A percentile compares a stretch with the other conserved stretches of the same genome.
Evolutionary conservation across 495 filamentous ascomycete species (phyloP).

Genomic region (Tuber borchii): DNA sequence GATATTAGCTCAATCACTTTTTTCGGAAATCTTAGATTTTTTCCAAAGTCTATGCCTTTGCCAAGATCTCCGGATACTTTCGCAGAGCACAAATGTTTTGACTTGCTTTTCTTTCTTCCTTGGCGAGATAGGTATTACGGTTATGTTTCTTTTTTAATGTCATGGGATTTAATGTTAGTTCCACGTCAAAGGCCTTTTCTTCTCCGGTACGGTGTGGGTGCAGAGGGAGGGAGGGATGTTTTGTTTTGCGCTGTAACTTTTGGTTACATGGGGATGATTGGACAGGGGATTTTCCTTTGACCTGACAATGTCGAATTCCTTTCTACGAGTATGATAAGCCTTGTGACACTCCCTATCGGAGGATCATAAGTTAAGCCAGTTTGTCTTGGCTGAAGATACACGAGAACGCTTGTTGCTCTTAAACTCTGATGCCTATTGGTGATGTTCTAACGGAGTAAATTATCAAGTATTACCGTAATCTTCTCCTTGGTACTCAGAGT

Average conservation of each 20-base stretch:
- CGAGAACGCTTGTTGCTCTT: not conserved
- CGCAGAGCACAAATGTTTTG: not conserved
- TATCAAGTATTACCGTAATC: not conserved
- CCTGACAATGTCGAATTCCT: too few species aligned
- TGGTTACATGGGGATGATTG: not conserved
- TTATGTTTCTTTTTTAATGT: too few species aligned
- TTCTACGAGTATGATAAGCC: too few species aligned
- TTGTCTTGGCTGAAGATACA: too few species aligned
- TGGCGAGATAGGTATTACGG: too few species aligned
- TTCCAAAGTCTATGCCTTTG: not conserved
- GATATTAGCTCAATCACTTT: conserved; percentile 8
- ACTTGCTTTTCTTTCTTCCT: not conserved
- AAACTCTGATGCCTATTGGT: not conserved
- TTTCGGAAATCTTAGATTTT: not conserved
- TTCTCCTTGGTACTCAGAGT: not conserved
- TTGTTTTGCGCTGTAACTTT: not conserved
- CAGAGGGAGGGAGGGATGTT: not conserved
- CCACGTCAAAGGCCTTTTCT: too few species aligned
- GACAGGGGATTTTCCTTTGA: not conserved
- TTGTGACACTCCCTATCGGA: not conserved
- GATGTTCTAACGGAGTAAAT: not conserved
- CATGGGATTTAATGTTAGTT: too few species aligned
- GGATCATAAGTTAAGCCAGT: not conserved
- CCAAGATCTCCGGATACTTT: not conserved
- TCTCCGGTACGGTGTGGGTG: not conserved